phyloP scores from a whole-genome alignment of 805 yeast species.

The Metschnikowia cerradonensis region DNA sequence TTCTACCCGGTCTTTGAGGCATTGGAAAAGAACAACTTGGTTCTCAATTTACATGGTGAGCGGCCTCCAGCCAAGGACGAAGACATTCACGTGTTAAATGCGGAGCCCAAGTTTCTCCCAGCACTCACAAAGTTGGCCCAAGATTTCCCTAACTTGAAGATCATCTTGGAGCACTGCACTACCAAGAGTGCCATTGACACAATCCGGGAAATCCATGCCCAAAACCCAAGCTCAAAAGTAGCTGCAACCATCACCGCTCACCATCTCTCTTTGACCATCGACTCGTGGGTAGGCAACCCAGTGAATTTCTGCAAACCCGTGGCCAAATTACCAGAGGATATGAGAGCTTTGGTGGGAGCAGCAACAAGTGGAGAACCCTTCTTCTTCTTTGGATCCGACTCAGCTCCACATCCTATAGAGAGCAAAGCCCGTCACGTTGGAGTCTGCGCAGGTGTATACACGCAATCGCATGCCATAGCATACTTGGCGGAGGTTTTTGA shows the following conservation, averaged over 20 bases:
- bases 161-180: constrained; percentile 92
- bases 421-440: constrained; percentile 73
- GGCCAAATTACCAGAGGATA: constrained; percentile 86
- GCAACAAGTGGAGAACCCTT: constrained; percentile 89
- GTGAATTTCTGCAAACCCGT: constrained; percentile 96
- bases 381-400: constrained; percentile 95
- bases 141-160: constrained; percentile 82
- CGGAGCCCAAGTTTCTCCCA: constrained; percentile 90
- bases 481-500: constrained; percentile 89
- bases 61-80: constrained; percentile 59
- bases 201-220: constrained; percentile 49
- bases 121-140: constrained; percentile 72
- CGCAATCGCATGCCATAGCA: constrained; percentile 77
- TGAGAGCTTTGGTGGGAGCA: constrained; percentile 74
- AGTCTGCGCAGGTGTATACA: constrained; percentile 97
- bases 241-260: constrained; percentile 96
- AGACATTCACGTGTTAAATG: constrained; percentile 86
- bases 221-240: constrained; percentile 46
- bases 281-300: constrained; percentile 96
- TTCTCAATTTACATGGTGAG: constrained; percentile 93
- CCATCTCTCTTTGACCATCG: constrained; percentile 83
- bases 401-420: constrained; percentile 92
- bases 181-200: constrained; percentile 83
- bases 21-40: constrained; percentile 72
- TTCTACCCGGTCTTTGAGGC: constrained; percentile 89